These are phyloP conservation scores for Debaryomycetaceae sp. DNA, from an alignment of 1,139 yeast genomes.

Conservation along the genomic window DNA sequence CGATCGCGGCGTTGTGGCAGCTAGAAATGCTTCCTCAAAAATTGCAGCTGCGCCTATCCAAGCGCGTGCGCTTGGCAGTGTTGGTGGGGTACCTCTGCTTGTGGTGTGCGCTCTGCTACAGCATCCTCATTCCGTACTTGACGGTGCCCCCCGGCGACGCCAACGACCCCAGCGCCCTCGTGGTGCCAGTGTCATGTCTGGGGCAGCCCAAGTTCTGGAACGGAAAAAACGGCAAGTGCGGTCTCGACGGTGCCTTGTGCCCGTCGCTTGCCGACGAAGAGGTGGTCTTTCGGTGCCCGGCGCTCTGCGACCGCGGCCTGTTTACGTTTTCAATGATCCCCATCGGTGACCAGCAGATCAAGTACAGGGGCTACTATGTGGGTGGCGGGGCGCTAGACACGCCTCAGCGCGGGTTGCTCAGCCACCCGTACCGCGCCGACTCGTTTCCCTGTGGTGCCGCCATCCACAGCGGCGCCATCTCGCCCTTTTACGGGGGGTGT, in stretches of 20 bases:
- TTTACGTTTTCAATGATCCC: constrained; percentile 76
- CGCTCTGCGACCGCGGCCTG: constrained; percentile 75
- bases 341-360: constrained; percentile 64
- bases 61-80: constrained; percentile 20
- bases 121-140: constrained; percentile 35
- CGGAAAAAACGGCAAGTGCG: constrained; percentile 76
- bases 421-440: constrained; percentile 78
- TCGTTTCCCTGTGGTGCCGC: constrained; percentile 91
- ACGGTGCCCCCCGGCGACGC: constrained; percentile 27
- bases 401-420: constrained; percentile 18
- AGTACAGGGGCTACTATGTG: constrained; percentile 68
- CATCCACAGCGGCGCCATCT: constrained; percentile 74
- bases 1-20: constrained; percentile 19
- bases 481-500: constrained; percentile 79
- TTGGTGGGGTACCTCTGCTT: constrained; percentile 33
- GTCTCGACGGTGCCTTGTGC: constrained; percentile 63
- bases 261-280: constrained; percentile 33
- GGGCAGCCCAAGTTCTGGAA: constrained; percentile 47
- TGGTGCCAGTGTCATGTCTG: constrained; percentile 40
- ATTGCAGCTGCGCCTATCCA: constrained; percentile 26
- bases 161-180: constrained; percentile 15
- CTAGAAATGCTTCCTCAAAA: constrained; percentile 44
- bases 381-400: constrained; percentile 58
- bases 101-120: constrained; percentile 30
- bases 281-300: constrained; percentile 75